These are phyloP conservation scores for Eutrema japonicum DNA, from an alignment of 345 rosid species.

Conservation along the genomic window DNA sequence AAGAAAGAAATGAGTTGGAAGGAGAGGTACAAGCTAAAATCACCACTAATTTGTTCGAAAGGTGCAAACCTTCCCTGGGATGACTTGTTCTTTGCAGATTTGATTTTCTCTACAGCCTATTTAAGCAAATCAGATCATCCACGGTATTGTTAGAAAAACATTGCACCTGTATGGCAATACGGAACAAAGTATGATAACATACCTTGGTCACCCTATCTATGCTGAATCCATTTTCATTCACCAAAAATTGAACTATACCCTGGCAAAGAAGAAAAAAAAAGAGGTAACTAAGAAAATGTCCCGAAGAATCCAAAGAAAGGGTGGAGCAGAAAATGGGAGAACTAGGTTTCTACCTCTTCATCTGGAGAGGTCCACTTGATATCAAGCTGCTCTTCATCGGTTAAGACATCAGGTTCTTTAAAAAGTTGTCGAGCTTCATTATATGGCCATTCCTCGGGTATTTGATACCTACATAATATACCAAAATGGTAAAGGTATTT, in stretches of 20 bases:
- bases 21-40: conserved; percentile 11
- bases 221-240: conserved; percentile 93
- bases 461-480: conserved; percentile 60
- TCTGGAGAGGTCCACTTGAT: conserved; percentile 87
- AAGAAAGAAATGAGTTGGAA: conserved; percentile 20
- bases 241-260: conserved; percentile 73
- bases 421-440: conserved; percentile 78
- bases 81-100: conserved; percentile 89
- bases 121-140: conserved; percentile 9
- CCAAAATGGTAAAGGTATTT: not conserved
- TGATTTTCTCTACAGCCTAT: conserved; percentile 88
- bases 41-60: conserved; percentile 11
- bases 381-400: conserved; percentile 67
- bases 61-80: conserved; percentile 86
- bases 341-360: conserved; percentile 67
- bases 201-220: conserved; percentile 89
- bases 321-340: conserved; percentile 12
- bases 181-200: conserved; percentile 20
- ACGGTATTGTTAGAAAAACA: not conserved
- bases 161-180: conserved; percentile 15
- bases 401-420: conserved; percentile 74
- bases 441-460: conserved; percentile 92
- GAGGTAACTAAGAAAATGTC: conserved; percentile 1
- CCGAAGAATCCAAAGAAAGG: not conserved
- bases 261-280: conserved; percentile 18